Base-by-base conservation (phyloP, 2,329 filamentous ascomycete species). In the Talaromyces sp. region DNA sequence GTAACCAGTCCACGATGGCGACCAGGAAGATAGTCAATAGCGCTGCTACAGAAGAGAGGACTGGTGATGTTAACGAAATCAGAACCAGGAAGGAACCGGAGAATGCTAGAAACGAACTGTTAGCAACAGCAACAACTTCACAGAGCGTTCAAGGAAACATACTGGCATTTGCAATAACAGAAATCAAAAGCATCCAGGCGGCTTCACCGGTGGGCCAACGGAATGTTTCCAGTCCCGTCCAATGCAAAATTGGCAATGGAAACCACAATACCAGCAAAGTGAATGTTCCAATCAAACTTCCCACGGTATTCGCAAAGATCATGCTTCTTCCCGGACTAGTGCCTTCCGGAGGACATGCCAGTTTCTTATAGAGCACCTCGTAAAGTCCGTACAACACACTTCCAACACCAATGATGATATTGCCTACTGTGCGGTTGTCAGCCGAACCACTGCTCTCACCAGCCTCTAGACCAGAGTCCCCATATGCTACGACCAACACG, bases 1-100 rank as follows among this genome's bases (percentile, higher is more conserved):
- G 83, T 64, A 93, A 75, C 88, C 95, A 96, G 78, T 99, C 95
- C 63, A 91, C 91, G 35, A 98, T 82, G 0, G 94, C 95, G 7
- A 99, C 95, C 67, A 98, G 87, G 83, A 99, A 98, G 70, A 99
- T 99, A 24, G 95, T 99, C 56, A 99, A 83, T 7, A 99, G 86
- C 2, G 94, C 92, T 0, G 95, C 95, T 11, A 99, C 95, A 19
- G 91, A 96, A 65, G 90, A 94, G 4, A 99, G 83, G 2, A 99
- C 95, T 0, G 95, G 95, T 19, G 90, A 94, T 0, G 95, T 99
- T 33, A 99, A 84, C 16, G 89, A 93, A 73, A 99, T 98, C 62
- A 99, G 85, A 39, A 97, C 90, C 8, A 98, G 84, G 82, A 98
- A 98, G 22, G 89, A 92, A 27, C 95, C 95, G 11, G 93, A 95